Base-by-base conservation (phyloP, 2,329 filamentous ascomycete species). In the Aspergillus awamori region DNA sequence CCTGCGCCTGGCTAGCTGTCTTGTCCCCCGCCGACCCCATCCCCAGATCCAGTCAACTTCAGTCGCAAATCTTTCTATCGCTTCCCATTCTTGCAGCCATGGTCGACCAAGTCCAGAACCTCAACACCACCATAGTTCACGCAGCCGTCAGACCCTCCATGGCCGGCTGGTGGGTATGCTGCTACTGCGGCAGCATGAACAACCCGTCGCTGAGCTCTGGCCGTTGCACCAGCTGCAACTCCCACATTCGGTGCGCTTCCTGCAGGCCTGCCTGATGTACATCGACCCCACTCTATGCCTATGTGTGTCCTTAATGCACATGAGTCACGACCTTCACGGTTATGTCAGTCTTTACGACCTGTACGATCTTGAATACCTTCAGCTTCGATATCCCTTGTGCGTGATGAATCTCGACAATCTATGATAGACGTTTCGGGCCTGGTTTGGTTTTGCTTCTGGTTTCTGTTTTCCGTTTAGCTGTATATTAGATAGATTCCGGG, bases 161-260 rank as follows among this genome's bases (percentile, higher is more conserved):
- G 61, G 17, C 26, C 5, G 57, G 60, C 10, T 69, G 66, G 64
- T 72, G 71, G 72, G 33, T 11, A 0, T 75, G 73, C 64, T 72
- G 67, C 45, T 0, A 6, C 1, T 75, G 71, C 45, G 1, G 17
- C 0, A 51, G 52, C 4, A 13, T 60, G 20, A 66, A 64, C 58
- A 72, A 71, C 17, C 69, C 70, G 1, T 59, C 11, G 7, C 55
- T 73, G 24, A 58, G 55, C 6, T 38, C 52, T 0, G 65, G 60
- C 1, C 43, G 38, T 5, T 71, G 69, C 59, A 67, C 63, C 22
- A 53, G 63, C 36, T 74, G 69, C 52, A 30, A 36, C 33, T 1
- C 11, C 4, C 67, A 72, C 45, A n/a, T 1, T 1, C 15, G 10
- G 45, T 65, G 63, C 36, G 1, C 1, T 17, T 2, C 11, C 15